Evolutionary conservation across 371 early-diverging fungal species (phyloP), one percentile per base, ranked within the genome.

Genomic region (Nosema granulosis): DNA sequence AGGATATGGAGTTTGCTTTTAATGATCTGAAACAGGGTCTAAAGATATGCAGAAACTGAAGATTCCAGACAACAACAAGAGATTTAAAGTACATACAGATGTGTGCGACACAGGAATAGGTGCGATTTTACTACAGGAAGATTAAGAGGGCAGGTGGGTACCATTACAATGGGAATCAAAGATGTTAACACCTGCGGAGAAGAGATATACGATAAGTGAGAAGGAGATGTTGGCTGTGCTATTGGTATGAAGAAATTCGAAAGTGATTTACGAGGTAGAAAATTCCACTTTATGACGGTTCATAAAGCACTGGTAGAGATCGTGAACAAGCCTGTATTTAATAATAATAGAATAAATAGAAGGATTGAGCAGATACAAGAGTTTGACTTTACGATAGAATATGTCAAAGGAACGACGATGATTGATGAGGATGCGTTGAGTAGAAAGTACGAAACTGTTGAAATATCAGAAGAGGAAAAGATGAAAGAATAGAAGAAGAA

Each of bases 81-180:
- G 35, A 22, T 77, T 68, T 66, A 69, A 66, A 22, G 37, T 79
- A 49, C 34, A 35, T 56, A 78, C 81, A 38, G 81, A 81, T 71
- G 81, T 75, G 1, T 68, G 65, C 0, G 43, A 75, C 52, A n/a
- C 31, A n/a, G 81, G 72, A 52, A 20, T 78, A 1, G 81, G 78
- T 16, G 74, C 65, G 0, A 65, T 81, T 1, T 49, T 81, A 28
- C 12, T 18, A 6, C 81, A 81, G 31, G 67, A 74, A 74, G 66
- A 63, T 54, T 68, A 29, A 43, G 54, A 73, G 13, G 28, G 32
- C 3, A 34, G 43, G 1, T 24, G 35, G 24, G 2, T 52, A 24
- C 52, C 71, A 58, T 49, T 79, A 35, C 34, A 11, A 26, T 65
- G 20, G 28, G 43, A n/a, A 29, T 61, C 68, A 18, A 75, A 56